phyloP scores from a whole-genome alignment of 495 filamentous ascomycete species.

The Trichocladium uniseriatum region DNA sequence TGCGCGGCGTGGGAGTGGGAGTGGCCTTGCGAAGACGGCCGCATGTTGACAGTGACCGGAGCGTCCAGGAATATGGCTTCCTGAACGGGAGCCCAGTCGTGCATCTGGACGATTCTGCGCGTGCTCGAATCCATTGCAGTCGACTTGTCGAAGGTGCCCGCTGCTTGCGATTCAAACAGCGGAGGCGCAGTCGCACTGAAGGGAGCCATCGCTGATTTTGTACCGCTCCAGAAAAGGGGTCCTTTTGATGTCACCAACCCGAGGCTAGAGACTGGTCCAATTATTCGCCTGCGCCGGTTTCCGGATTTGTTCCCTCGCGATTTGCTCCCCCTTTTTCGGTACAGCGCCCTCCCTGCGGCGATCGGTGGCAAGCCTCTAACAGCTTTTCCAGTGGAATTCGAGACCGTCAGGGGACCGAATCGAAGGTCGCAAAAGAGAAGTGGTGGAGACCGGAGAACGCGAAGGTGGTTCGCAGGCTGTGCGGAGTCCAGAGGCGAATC shows the following conservation, averaged over 20 bases:
- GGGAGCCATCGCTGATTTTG: slow-evolving; percentile 5
- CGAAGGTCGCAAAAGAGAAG: background rate
- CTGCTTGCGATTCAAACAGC: slow-evolving; percentile 1
- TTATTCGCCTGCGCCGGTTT: background rate
- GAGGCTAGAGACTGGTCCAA: background rate
- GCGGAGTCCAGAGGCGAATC: slow-evolving; percentile 4
- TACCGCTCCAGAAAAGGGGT: background rate
- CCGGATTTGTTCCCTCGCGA: background rate
- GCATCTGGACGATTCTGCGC: slow-evolving; percentile 26
- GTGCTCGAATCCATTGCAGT: slow-evolving; percentile 5
- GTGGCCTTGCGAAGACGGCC: slow-evolving; percentile 8
- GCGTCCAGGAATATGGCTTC: slow-evolving; percentile 20
- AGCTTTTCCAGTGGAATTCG: background rate
- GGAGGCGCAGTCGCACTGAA: background rate
- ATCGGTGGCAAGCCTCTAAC: background rate
- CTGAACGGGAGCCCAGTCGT: slow-evolving; percentile 28
- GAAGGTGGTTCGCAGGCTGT: background rate
- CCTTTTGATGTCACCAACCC: background rate
- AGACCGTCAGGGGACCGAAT: slow-evolving; percentile 1
- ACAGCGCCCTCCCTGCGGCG: background rate
- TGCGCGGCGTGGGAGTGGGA: slow-evolving; percentile 1
- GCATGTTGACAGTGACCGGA: background rate
- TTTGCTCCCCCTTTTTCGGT: slow-evolving; percentile 1
- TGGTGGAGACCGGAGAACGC: background rate
- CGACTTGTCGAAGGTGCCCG: background rate